Base-by-base conservation (phyloP, 805 yeast genomes). In the Huiozyma sinensis region DNA sequence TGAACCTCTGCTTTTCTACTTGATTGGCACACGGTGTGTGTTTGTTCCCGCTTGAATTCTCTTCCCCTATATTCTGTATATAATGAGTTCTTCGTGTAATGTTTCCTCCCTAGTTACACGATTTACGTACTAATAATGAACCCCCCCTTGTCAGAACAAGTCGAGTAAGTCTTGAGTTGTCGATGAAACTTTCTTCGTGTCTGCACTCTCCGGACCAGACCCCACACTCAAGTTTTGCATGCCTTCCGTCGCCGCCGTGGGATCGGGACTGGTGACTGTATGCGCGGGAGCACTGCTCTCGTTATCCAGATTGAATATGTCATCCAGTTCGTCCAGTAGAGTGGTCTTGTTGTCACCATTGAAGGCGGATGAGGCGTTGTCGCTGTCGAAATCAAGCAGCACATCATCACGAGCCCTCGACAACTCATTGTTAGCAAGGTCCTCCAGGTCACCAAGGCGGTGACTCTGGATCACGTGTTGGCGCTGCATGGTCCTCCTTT, bases 341-440 rank as follows among this genome's bases (percentile, higher is more conserved):
- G 72, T 73, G 67, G 53, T 3, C 64, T 57, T 11, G 50, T 52
- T 11, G 49, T 55, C 33, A 45, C 38, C 2, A 48, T 48, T 36
- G 52, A 68, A 13, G 34, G 8, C 29, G n/a, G 10, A 7, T 29
- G 32, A 8, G 9, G 33, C 12, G 41, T 67, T 75, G 39, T 78
- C 86, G 47, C 79, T 86, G 55, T 83, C 96, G 50, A 90, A 79
- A 60, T 90, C 95, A 42, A 90, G 74, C 51, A 92, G 69, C 53
- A 85, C 86, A 53, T 87, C 96, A 39, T 82, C 80, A 53, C 80
- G 79, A 29, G 73, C 75, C 39, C 70, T 72, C 39, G 78, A 76
- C 45, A 81, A 76, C 55, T 87, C 96, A 46, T 77, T 79, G 51
- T 77, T 79, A 8, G 96, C 95, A 52, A 81, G 66, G 48, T 75